phyloP scores from a whole-genome alignment of 2,329 filamentous ascomycete genomes.

The Colletotrichum sp. region DNA sequence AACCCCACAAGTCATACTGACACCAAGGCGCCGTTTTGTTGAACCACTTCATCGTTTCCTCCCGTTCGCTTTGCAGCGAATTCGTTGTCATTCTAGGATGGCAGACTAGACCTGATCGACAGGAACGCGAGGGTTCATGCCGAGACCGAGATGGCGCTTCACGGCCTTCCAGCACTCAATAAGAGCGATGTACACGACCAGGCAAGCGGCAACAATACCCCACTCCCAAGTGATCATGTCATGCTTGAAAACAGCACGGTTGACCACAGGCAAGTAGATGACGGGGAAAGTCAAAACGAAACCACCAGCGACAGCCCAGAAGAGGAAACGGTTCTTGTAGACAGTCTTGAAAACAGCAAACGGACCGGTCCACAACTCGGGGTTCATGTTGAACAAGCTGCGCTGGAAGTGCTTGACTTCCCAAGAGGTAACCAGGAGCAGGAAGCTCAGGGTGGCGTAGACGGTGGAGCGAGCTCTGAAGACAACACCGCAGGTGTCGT shows the following conservation, averaged over 20 bases:
- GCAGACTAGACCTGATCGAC: not conserved
- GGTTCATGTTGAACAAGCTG: slow-evolving; percentile 72
- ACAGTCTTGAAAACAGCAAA: slow-evolving; percentile 64
- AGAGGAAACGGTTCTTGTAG: slow-evolving; percentile 72
- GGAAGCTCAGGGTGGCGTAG: slow-evolving; percentile 72
- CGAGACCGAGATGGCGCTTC: slow-evolving; percentile 57
- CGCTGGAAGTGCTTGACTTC: slow-evolving; percentile 75
- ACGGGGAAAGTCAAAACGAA: slow-evolving; percentile 66
- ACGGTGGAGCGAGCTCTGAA: slow-evolving; percentile 72
- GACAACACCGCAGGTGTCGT: slow-evolving; percentile 56
- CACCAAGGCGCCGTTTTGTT: not conserved
- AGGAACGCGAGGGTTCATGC: slow-evolving; percentile 22
- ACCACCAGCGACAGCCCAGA: slow-evolving; percentile 66
- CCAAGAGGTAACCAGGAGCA: slow-evolving; percentile 73
- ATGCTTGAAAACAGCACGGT: slow-evolving; percentile 73
- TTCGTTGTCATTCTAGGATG: not conserved
- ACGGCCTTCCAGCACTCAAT: slow-evolving; percentile 73
- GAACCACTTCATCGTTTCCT: not conserved
- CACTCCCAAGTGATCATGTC: slow-evolving; percentile 74
- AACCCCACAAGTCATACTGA: not conserved
- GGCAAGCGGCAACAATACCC: slow-evolving; percentile 67
- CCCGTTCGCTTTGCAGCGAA: not conserved
- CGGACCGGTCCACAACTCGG: slow-evolving; percentile 51
- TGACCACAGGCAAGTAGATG: slow-evolving; percentile 72
- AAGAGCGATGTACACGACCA: slow-evolving; percentile 65